Base-by-base conservation (phyloP, 768 basidiomycete species). In the Kwoniella bestiolae region DNA sequence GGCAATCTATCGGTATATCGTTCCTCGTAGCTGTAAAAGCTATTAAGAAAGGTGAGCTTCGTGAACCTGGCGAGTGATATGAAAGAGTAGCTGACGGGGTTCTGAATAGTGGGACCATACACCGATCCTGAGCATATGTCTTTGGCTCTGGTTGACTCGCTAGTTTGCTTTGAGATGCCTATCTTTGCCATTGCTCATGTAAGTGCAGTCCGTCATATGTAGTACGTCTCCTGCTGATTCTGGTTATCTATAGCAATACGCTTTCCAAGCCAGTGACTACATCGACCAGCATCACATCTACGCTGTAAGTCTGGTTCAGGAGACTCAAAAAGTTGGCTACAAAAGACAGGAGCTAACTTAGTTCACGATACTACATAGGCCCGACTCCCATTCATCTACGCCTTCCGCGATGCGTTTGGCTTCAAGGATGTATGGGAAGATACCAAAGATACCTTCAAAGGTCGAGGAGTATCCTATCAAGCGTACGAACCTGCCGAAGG, bases 91-190 rank as follows among this genome's bases (percentile, higher is more conserved):
- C 21, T 49, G n/a, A 57, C 28, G 63, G 67, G 60, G 60, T 11
- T 51, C 7, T 51, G 23, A 21, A 18, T 56, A 80, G 80, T 96
- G 50, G 94, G 94, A 3, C 90, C 91, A 12, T 94, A 95, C 82
- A 91, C 88, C 7, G 91, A 94, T 79, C 83, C 84, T 29, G 91
- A 92, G 76, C 89, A 94, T 79, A 92, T 98, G 76, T 93, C 93
- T 1, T 85, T 95, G 25, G 91, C 91, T 5, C 85, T 95, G 67
- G 91, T 89, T 16, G 95, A 99, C 80, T 87, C 89, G 7, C 85
- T 98, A 63, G 92, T 97, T 73, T 96, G 94, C 82, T 82, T 94
- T 67, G 95, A 99, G 82, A 97, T 99, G 95, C 95, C 96, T 0
- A 82, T 98, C 65, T 98, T 98, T 77, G 95, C 96, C 2, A 84